These are phyloP conservation scores for Camellia granthamiana DNA, from an alignment of 148 eudicot species.

Conservation along the genomic window DNA sequence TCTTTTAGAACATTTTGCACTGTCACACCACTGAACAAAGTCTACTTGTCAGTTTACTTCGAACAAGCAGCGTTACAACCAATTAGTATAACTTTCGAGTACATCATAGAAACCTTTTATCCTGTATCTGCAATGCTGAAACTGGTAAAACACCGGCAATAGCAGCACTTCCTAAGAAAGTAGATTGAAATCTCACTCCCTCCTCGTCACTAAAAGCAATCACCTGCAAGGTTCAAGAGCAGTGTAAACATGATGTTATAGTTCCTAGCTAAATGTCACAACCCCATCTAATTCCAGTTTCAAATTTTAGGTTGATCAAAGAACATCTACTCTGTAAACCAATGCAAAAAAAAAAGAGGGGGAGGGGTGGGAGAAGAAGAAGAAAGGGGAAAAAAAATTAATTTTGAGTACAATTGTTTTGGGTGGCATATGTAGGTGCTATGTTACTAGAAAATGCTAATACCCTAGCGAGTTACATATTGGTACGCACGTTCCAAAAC, in stretches of 20 bases:
- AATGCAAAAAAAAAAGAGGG: too few species aligned
- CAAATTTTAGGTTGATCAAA: not conserved
- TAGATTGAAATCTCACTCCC: conserved; percentile 95
- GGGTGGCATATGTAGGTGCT: too few species aligned
- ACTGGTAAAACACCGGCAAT: conserved; percentile 76
- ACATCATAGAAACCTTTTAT: conserved; percentile 60
- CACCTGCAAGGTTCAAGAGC: conserved; percentile 46
- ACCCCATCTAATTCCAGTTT: not conserved
- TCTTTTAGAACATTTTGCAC: conserved; percentile 64
- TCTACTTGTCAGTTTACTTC: conserved; percentile 20
- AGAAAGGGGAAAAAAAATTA: not conserved
- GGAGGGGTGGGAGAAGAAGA: too few species aligned
- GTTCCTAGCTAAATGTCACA: not conserved
- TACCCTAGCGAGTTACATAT: too few species aligned
- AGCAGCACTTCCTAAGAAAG: conserved; percentile 96
- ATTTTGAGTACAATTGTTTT: not conserved
- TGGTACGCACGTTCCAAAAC: too few species aligned
- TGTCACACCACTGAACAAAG: conserved; percentile 69
- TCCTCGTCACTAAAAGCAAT: conserved; percentile 99
- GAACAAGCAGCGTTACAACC: not conserved
- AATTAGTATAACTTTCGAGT: conserved; percentile 13
- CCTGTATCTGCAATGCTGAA: conserved; percentile 61
- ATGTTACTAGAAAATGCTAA: too few species aligned
- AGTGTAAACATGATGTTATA: not conserved
- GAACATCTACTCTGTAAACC: not conserved